phyloP scores from a whole-genome alignment of 306 rosid species.

The Hippophae rhamnoides region DNA sequence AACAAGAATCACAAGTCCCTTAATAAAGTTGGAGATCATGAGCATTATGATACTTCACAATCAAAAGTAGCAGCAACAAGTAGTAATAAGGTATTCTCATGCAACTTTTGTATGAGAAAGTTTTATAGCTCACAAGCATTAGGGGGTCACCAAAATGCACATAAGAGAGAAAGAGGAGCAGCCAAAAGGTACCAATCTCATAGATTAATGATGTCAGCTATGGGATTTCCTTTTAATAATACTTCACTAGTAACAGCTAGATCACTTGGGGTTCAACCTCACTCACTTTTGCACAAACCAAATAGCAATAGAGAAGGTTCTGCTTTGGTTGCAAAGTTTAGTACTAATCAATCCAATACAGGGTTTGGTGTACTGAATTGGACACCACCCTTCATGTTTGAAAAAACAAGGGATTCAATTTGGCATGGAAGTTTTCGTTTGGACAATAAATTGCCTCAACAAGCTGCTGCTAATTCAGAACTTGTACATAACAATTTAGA shows the following conservation, averaged over 20 bases:
- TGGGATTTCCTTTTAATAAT: constrained; percentile 26
- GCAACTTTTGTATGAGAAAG: constrained; percentile 69
- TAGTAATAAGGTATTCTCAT: constrained; percentile 41
- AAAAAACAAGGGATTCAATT: constrained; percentile 31
- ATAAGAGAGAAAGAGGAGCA: constrained; percentile 67
- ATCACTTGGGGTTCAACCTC: constrained; percentile 51
- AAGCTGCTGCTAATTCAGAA: constrained; percentile 22
- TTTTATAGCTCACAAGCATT: constrained; percentile 67
- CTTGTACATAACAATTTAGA: constrained; percentile 33
- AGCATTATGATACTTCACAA: constrained; percentile 13
- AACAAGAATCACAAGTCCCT: constrained; percentile 10
- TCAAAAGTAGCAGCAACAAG: constrained; percentile 20
- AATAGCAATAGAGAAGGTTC: constrained; percentile 28
- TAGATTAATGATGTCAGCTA: constrained; percentile 30
- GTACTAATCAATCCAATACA: constrained; percentile 6
- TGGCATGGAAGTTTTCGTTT: constrained; percentile 66
- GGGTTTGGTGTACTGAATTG: constrained; percentile 29
- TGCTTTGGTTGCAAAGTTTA: constrained; percentile 29
- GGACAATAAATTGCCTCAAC: constrained; percentile 20
- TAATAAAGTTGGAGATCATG: constrained; percentile 5
- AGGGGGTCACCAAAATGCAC: constrained; percentile 83
- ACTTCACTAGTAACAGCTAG: constrained; percentile 17
- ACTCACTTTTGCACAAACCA: constrained; percentile 47
- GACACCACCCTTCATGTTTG: constrained; percentile 29
- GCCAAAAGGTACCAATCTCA: constrained; percentile 45